These are phyloP conservation scores for Penicillium simplicissimum DNA, from an alignment of 495 filamentous ascomycete genomes.

Conservation along the genomic window DNA sequence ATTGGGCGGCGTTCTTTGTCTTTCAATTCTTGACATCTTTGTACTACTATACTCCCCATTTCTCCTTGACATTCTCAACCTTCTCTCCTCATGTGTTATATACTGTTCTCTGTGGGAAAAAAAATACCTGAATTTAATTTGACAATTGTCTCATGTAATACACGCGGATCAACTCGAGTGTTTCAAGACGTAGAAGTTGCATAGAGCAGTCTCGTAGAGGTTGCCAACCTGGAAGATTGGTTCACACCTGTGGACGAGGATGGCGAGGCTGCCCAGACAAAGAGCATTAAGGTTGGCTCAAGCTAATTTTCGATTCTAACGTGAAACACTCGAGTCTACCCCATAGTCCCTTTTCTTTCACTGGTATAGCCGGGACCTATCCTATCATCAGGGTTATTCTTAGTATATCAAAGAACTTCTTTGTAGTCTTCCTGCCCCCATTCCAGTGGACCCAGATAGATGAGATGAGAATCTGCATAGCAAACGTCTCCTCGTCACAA, in stretches of 20 bases:
- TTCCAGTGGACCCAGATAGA: neutral
- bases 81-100: slow-evolving; percentile 31
- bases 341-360: neutral
- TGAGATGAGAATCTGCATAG: neutral
- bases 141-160: neutral
- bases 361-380: neutral
- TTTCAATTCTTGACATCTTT: slow-evolving; percentile 12
- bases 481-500: neutral
- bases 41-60: slow-evolving; percentile 14
- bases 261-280: neutral
- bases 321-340: neutral
- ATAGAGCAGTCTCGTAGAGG: too few species aligned
- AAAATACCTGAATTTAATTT: slow-evolving; percentile 5
- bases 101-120: slow-evolving; percentile 2
- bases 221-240: too few species aligned
- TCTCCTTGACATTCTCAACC: slow-evolving; percentile 12
- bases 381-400: neutral
- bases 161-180: neutral
- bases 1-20: slow-evolving; percentile 33
- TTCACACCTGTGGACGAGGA: too few species aligned
- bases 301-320: neutral
- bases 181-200: neutral
- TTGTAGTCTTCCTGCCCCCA: neutral
- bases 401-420: neutral
- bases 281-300: neutral